Evolutionary conservation across 257 asterid genomes (phyloP).

Genomic region (Solanum virginianum): DNA sequence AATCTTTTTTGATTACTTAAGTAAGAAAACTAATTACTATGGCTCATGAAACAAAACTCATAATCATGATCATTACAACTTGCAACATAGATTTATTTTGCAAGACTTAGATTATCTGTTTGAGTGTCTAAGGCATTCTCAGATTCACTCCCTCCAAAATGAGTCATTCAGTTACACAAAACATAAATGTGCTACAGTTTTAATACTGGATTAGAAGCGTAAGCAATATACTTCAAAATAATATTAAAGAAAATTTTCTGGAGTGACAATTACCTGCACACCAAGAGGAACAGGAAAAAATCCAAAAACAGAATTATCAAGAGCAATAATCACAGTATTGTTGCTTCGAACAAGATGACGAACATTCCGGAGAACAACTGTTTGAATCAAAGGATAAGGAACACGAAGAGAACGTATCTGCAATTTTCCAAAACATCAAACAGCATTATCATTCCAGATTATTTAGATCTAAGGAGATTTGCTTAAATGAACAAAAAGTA

Average conservation of each 20-base stretch:
- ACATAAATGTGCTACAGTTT: background rate
- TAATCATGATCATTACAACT: background rate
- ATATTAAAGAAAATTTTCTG: background rate
- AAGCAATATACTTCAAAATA: background rate
- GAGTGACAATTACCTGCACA: slow-evolving; percentile 63
- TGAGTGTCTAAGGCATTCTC: background rate
- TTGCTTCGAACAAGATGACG: slow-evolving; percentile 64
- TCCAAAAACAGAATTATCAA: slow-evolving; percentile 78
- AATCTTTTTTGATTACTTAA: background rate
- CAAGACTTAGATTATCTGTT: background rate
- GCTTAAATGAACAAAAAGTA: background rate
- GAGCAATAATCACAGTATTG: slow-evolving; percentile 53
- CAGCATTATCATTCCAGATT: slow-evolving; percentile 1
- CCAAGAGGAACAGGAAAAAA: slow-evolving; percentile 96
- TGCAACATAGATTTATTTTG: background rate
- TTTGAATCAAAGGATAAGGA: slow-evolving; percentile 91
- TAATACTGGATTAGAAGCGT: background rate
- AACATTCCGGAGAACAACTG: slow-evolving; percentile 84
- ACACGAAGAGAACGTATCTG: slow-evolving; percentile 91
- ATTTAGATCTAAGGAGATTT: background rate
- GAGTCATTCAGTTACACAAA: background rate
- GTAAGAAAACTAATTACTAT: background rate
- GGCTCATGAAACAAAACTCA: background rate
- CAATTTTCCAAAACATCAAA: slow-evolving; percentile 14
- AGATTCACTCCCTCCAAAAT: background rate